phyloP scores from a whole-genome alignment of 768 basidiomycete species.

The Pleurotus sapidus region DNA sequence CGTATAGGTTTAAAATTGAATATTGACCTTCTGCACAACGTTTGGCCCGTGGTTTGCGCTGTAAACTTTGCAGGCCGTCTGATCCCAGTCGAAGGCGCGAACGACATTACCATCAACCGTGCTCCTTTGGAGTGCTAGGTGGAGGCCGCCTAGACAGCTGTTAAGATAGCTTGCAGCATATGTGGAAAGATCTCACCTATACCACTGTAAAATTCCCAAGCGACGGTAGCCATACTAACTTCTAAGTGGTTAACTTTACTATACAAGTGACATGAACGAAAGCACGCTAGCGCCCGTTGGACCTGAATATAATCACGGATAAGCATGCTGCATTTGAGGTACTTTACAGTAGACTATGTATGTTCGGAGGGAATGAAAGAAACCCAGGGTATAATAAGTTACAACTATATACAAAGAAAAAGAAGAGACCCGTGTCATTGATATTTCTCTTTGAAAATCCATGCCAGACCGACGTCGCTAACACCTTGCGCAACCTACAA shows the following conservation, averaged over 20 bases:
- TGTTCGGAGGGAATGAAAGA: too few species aligned
- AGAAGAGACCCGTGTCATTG: conserved; percentile 21
- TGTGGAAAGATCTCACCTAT: conserved; percentile 50
- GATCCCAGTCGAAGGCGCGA: conserved; percentile 85
- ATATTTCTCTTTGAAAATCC: conserved; percentile 92
- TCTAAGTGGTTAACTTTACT: too few species aligned
- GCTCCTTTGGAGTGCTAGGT: conserved; percentile 60
- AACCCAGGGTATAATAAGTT: too few species aligned
- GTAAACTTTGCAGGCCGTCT: conserved; percentile 69
- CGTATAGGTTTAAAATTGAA: too few species aligned
- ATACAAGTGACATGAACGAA: too few species aligned
- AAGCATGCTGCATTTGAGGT: too few species aligned
- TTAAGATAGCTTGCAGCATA: neutral
- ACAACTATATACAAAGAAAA: too few species aligned
- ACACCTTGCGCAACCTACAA: conserved; percentile 56
- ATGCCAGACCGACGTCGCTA: conserved; percentile 82
- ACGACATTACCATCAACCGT: conserved; percentile 43
- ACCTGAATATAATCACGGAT: too few species aligned
- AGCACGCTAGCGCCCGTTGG: too few species aligned
- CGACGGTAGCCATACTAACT: conserved; percentile 8
- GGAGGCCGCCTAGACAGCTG: conserved; percentile 58
- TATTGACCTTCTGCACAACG: conserved; percentile 47
- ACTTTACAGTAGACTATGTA: too few species aligned
- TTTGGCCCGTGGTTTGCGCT: conserved; percentile 50
- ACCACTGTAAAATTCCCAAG: conserved; percentile 75